Evolutionary conservation across 495 filamentous ascomycete genomes (phyloP), one percentile per base, ranked within the genome.

Genomic region (Pyrenula massariospora): DNA sequence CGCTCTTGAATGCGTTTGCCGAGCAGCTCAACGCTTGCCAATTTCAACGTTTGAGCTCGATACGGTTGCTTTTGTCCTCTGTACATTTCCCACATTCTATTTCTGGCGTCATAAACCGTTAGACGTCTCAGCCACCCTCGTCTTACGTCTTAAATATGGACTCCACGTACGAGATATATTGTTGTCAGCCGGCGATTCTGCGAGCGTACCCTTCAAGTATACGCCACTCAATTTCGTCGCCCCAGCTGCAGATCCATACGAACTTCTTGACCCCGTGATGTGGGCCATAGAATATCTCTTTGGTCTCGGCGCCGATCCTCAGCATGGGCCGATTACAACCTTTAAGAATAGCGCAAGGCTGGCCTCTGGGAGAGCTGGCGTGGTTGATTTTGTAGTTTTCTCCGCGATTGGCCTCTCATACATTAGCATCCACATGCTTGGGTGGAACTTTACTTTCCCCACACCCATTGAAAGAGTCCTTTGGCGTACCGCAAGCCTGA

Each of bases 61-160:
- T 12, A 71, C 69, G 1, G 57, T 74, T 12, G 70, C 65, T 1
- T 75, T 75, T 53, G 68, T 72, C 5, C 12, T 77, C 0, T 65
- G 67, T 23, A 65, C 69, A 10, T 56, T 77, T 0, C 21, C 70
- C 0, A 74, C 72, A 5, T 75, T 71, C 19, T 58, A 59, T 3
- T 60, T 73, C 51, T 78, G 75, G 75, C 66, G 64, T 58, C 19
- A 67, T 22, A 77, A 78, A 50, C 73, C 75, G 1, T 57, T 63
- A 15, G 63, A 73, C 31, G 54, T 73, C 8, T 50, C 59, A 15
- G 56, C 64, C 48, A 62, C 67, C 2, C 65, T 68, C 1, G 57
- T 51, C 2, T 24, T 63, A 42, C 31, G 24, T 5, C 56, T 50
- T 19, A 31, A n/a, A 12, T 58, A 54, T 2, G 23, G 20, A 19